Evolutionary conservation across 2,329 filamentous ascomycete genomes (phyloP), one percentile per base, ranked within the genome.

Genomic region (Colletotrichum chrysophilum): DNA sequence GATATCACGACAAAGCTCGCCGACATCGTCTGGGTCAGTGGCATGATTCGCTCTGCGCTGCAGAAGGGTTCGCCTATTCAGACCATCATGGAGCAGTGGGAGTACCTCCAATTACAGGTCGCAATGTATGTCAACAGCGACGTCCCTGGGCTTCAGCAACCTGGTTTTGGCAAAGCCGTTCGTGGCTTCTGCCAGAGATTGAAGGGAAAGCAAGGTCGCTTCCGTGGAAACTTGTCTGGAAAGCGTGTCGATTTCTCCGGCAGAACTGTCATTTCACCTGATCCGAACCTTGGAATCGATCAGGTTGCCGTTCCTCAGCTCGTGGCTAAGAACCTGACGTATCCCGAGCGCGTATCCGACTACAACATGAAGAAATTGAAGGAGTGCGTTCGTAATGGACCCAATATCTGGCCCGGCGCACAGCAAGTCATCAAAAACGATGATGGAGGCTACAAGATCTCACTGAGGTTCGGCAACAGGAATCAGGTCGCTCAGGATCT

Each of bases 241-340:
- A 99, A 99, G 86, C 96, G 97, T 90, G 97, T 99, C 70, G 96
- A 99, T 83, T 99, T 98, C 85, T 99, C 97, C 13, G 97, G 96
- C 21, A 93, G 97, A 83, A 99, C 97, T 1, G 97, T 99, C 84
- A 99, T 99, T 84, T 98, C 96, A 1, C 97, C 97, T 0, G 97
- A 99, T 84, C 97, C 97, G 4, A 99, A 99, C 80, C 85, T 99
- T 65, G 93, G 94, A 21, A 95, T 99, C 78, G 95, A 98, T 79
- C 93, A 99, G 84, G 97, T 99, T 43, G 96, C 96, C 6, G 93
- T 99, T 34, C 97, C 97, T 1, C 89, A 94, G 76, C 89, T 97
- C 21, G 96, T 99, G n/a, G 97, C 97, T 6, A 97, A 95, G 85
- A 98, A 98, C 82, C 89, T 99, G 84, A 98, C 97, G 0, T 99